phyloP scores from a whole-genome alignment of 2,329 filamentous ascomycete genomes.

The Cladosporium phlei region DNA sequence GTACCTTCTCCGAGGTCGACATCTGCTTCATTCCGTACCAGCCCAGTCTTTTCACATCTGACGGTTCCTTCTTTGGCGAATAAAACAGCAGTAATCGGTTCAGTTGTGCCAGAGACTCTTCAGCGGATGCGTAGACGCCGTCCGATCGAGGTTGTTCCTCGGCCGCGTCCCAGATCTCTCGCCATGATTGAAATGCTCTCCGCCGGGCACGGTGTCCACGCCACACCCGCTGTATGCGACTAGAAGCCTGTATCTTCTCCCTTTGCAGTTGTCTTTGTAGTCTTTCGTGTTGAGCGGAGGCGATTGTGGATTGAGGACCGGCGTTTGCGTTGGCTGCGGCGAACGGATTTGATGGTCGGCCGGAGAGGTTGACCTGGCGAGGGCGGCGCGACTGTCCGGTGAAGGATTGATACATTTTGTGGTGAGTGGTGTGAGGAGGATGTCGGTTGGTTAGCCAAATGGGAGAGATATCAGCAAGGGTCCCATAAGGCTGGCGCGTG shows the following conservation, averaged over 20 bases:
- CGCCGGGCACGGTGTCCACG: conserved; percentile 66
- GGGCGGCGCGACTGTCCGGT: conserved; percentile 79
- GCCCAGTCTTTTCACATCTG: conserved; percentile 38
- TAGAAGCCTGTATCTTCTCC: conserved; percentile 67
- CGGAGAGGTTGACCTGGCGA: conserved; percentile 90
- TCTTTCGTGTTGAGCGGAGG: conserved; percentile 81
- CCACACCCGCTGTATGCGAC: conserved; percentile 74
- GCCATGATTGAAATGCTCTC: conserved; percentile 53
- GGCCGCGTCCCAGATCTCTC: conserved; percentile 58
- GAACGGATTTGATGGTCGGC: conserved; percentile 72
- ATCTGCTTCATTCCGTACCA: conserved; percentile 38
- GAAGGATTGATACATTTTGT: conserved; percentile 47
- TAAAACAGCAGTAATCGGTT: conserved; percentile 43
- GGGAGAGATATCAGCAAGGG: no score
- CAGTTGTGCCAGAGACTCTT: conserved; percentile 38
- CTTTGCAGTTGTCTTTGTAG: conserved; percentile 75
- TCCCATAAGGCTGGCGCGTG: no score
- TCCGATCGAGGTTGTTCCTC: conserved; percentile 29
- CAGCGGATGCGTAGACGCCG: conserved; percentile 34
- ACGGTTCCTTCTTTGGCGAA: conserved; percentile 29
- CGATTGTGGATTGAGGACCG: conserved; percentile 67
- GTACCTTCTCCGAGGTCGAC: conserved; percentile 21
- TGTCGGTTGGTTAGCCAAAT: no score
- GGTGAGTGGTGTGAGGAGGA: not conserved
- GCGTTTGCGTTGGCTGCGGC: conserved; percentile 52